Percentiles rank a stretch among this genome's conserved stretches.
Evolutionary conservation across 148 eudicot species (phyloP).

Genomic region (Talinum fruticosum): DNA sequence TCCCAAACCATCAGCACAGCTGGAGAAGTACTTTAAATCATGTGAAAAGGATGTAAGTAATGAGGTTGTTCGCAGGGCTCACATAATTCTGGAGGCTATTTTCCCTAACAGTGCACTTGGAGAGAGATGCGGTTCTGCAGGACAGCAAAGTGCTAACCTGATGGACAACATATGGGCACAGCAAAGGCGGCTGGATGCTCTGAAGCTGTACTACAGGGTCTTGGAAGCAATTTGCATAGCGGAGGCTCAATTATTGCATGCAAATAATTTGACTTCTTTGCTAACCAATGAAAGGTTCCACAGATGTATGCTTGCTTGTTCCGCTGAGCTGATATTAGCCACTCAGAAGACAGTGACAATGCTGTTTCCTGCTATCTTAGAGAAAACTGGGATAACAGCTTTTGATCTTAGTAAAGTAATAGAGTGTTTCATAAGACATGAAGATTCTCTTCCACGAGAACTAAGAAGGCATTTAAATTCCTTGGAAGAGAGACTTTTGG

Average conservation of each 20-base stretch:
- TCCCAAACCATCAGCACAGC: slow-evolving; percentile 65
- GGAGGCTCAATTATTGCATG: slow-evolving; percentile 73
- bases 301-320: slow-evolving; percentile 97
- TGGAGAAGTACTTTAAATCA: slow-evolving; percentile 61
- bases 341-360: slow-evolving; percentile 93
- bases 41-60: slow-evolving; percentile 70
- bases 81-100: slow-evolving; percentile 84
- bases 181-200: slow-evolving; percentile 76
- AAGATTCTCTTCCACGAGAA: slow-evolving; percentile 92
- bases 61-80: slow-evolving; percentile 73
- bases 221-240: slow-evolving; percentile 87
- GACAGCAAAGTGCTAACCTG: slow-evolving; percentile 60
- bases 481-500: slow-evolving; percentile 87
- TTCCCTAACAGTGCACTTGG: slow-evolving; percentile 79
- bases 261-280: slow-evolving; percentile 75
- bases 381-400: slow-evolving; percentile 94
- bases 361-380: slow-evolving; percentile 95
- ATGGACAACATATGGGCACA: slow-evolving; percentile 96
- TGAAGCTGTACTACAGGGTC: slow-evolving; percentile 84
- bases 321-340: slow-evolving; percentile 96
- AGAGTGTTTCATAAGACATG: slow-evolving; percentile 93
- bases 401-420: slow-evolving; percentile 99
- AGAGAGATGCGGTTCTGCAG: slow-evolving; percentile 51
- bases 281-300: slow-evolving; percentile 95
- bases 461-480: slow-evolving; percentile 89